Base-by-base conservation (phyloP, 208 protist species). In the Trypanosoma grayi region DNA sequence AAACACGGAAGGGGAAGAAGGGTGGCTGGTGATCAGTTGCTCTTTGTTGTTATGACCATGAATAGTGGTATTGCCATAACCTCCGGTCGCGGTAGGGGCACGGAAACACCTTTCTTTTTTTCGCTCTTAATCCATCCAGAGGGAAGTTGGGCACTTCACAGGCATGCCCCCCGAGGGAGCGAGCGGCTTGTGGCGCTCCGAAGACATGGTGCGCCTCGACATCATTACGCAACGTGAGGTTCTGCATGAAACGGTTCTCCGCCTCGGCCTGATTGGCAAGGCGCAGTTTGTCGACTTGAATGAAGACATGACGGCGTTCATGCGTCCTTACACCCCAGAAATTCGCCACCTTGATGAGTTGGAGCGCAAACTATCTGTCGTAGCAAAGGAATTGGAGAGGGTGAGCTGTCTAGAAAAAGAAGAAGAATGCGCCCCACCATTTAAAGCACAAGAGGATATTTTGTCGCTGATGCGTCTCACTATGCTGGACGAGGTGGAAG, bases 161-260 rank as follows among this genome's bases (percentile, higher is more conserved):
- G 25, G 16, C 10, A 65, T 65, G 59, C 48, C 59, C 9, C 39
- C 24, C 7, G 48, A 53, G 22, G 57, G 37, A 51, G 75, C 74
- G 40, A 76, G 67, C 50, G 75, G 75, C 4, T 62, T 97, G 8
- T 96, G 85, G 70, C 82, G 94, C 46, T 94, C 80, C 2, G 79
- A 98, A 71, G 80, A 96, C 46, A 98, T 98, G 93, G 39, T 77
- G 47, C 80, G 96, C 18, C 67, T 98, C n/a, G 81, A 97, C 65
- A 50, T 98, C 30, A 81, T 94, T 60, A 82, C 98, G 30, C 90
- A 94, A 65, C 75, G 80, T 22, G 96, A 98, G 36, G 86, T 79
- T 1, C 83, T 89, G 18, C 94, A 97, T 34, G 83, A 96, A 40
- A 93, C 85, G 18, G 73, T 98, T 1, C 34, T 92, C n/a, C 68